Conservation (phyloP, 192 early-diverging fungal species). For the Entomortierella chlamydospora region DNA sequence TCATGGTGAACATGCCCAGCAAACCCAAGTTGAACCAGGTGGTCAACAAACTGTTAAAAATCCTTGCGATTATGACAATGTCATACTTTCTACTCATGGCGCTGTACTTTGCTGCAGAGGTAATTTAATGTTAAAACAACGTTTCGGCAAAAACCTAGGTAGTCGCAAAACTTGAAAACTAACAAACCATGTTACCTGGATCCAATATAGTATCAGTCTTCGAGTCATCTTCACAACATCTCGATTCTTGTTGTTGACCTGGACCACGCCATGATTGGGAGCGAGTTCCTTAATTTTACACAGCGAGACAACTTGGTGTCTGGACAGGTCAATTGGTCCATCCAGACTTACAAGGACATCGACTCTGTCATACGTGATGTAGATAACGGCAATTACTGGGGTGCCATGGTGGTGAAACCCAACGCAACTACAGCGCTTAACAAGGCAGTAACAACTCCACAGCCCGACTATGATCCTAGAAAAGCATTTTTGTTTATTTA, state of each 20-base stretch:
- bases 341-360: conserved; percentile 29
- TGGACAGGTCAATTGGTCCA: conserved; percentile 35
- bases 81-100: conserved; percentile 44
- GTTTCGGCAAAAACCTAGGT: too few relatives aligned
- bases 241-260: conserved; percentile 35
- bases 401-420: conserved; percentile 29
- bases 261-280: conserved; percentile 43
- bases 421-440: conserved; percentile 28
- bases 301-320: conserved; percentile 9
- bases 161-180: background rate
- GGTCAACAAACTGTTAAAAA: conserved; percentile 14
- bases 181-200: background rate
- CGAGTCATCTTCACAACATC: conserved; percentile 18
- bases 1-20: conserved; percentile 28
- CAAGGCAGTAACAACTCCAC: conserved; percentile 26
- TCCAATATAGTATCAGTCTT: conserved; percentile 15
- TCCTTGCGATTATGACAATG: conserved; percentile 19
- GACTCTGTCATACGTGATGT: conserved; percentile 20
- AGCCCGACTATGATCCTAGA: conserved; percentile 29
- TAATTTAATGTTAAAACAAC: conserved; percentile 4
- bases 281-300: conserved; percentile 36
- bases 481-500: conserved; percentile 45
- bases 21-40: conserved; percentile 9
- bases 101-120: conserved; percentile 36
- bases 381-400: conserved; percentile 47